Evolutionary conservation across 257 asterid species (phyloP).

Genomic region (Cruciata laevipes): DNA sequence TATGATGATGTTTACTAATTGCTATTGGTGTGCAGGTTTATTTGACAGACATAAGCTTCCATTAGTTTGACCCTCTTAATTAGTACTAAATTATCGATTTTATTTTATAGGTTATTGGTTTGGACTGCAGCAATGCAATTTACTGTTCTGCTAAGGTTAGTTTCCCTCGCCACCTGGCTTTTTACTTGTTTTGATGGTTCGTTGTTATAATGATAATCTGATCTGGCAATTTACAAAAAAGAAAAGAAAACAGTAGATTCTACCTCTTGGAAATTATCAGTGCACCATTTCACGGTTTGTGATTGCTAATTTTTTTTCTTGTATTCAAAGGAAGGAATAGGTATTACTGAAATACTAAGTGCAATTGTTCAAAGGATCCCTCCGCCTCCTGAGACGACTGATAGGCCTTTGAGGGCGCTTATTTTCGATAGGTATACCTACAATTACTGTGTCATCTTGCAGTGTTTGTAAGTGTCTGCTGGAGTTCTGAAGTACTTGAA

Average conservation of each 20-base stretch:
- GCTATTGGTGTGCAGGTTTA: conserved; percentile 9
- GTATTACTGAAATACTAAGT: conserved; percentile 64
- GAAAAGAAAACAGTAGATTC: not conserved
- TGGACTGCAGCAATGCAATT: conserved; percentile 90
- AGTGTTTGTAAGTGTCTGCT: conserved; percentile 1
- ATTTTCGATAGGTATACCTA: conserved; percentile 93
- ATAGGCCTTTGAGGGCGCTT: conserved; percentile 87
- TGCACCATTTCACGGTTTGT: not conserved
- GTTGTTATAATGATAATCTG: not conserved
- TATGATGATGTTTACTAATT: conserved; percentile 8
- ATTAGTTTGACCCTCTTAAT: conserved; percentile 2
- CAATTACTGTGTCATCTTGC: conserved; percentile 46
- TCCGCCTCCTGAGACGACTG: conserved; percentile 69
- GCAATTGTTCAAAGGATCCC: conserved; percentile 90
- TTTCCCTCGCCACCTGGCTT: conserved; percentile 13
- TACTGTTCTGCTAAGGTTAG: conserved; percentile 92
- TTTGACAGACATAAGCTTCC: conserved; percentile 12
- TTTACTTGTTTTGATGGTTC: not conserved
- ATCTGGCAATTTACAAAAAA: not conserved
- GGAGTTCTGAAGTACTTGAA: not conserved
- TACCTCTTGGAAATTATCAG: not conserved
- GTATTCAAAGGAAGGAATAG: conserved; percentile 73
- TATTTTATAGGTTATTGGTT: conserved; percentile 69
- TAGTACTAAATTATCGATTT: conserved; percentile 18
- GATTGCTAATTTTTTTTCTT: not conserved